Conservation (phyloP, 1,284 basidiomycete species). For the Pseudozyma sp. region DNA sequence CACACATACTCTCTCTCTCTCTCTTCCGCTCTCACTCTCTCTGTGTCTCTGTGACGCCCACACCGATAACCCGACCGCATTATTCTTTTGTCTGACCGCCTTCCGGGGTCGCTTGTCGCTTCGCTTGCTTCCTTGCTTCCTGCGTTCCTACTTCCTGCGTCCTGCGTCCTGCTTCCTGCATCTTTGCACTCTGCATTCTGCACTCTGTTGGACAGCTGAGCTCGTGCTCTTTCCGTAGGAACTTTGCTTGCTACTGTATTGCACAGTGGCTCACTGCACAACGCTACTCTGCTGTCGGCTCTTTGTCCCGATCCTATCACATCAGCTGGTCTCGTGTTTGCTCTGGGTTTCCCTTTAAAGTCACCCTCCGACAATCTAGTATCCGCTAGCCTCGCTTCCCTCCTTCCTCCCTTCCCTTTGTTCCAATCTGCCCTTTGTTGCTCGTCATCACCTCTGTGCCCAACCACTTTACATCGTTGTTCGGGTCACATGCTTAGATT, state of each 20-base stretch:
- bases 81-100: background rate
- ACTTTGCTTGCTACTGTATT: no score
- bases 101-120: slow-evolving; percentile 4
- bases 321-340: no score
- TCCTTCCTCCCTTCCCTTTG: slow-evolving; percentile 4
- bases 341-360: slow-evolving; percentile 14
- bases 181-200: no score
- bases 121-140: background rate
- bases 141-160: background rate
- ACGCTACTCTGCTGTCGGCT: no score
- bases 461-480: background rate
- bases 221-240: no score
- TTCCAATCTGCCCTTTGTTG: background rate
- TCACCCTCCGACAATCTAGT: background rate
- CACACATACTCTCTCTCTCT: no score
- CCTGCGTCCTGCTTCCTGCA: background rate
- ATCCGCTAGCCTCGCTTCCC: background rate
- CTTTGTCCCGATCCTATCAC: no score
- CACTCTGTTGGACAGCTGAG: no score
- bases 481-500: no score
- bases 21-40: no score
- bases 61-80: background rate
- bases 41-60: background rate
- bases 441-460: background rate
- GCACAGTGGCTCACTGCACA: no score